Percentiles rank a stretch among this genome's conserved stretches.
phyloP scores from a whole-genome alignment of 805 yeast species.

The Candida succiphila region DNA sequence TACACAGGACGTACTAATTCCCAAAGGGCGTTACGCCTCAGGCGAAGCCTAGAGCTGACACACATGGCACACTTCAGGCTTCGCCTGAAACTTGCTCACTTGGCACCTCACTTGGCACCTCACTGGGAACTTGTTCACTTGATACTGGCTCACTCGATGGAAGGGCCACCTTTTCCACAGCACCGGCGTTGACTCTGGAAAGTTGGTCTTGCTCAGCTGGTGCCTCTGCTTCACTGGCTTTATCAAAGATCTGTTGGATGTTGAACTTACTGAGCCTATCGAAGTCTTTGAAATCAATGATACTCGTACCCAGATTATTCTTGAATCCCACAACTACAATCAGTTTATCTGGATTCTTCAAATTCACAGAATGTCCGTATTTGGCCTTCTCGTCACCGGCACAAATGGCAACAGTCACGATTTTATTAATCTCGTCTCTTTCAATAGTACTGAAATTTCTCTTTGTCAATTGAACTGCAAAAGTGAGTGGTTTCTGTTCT shows the following conservation, averaged over 20 bases:
- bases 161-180: neutral
- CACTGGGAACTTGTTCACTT: too few relatives aligned
- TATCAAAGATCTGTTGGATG: constrained; percentile 69
- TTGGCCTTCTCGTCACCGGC: constrained; percentile 59
- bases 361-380: constrained; percentile 67
- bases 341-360: constrained; percentile 69
- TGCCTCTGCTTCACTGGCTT: constrained; percentile 13
- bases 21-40: too few relatives aligned
- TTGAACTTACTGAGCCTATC: constrained; percentile 60
- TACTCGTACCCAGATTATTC: constrained; percentile 80
- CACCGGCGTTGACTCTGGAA: neutral
- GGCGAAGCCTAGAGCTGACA: too few relatives aligned
- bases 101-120: too few relatives aligned
- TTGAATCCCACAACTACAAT: constrained; percentile 84
- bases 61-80: too few relatives aligned
- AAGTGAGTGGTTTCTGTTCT: constrained; percentile 33
- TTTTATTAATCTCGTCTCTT: constrained; percentile 62
- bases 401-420: constrained; percentile 39
- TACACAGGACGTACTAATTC: too few relatives aligned
- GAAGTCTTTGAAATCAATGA: constrained; percentile 47
- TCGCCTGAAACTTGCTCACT: too few relatives aligned
- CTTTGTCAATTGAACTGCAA: constrained; percentile 73
- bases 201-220: neutral
- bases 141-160: neutral
- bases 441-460: constrained; percentile 70